Evolutionary conservation across 1,139 yeast species (phyloP).

Genomic region (Ashbya aceris): DNA sequence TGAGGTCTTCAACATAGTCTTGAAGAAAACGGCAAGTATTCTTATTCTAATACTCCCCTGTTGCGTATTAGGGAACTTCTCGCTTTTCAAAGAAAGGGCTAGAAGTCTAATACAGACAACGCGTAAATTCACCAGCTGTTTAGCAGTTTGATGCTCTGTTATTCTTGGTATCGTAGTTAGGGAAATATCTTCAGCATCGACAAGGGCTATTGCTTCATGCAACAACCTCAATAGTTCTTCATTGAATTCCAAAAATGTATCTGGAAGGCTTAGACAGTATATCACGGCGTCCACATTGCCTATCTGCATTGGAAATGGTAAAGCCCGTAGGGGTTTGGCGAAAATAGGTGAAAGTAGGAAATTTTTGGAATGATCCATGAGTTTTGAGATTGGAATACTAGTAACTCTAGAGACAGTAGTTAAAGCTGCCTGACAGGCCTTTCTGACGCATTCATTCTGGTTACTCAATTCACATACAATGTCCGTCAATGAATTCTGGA

Average conservation of each 20-base stretch:
- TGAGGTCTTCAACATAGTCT: conserved; percentile 80
- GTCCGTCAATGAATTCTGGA: conserved; percentile 76
- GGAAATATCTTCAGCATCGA: conserved; percentile 96
- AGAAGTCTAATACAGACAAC: conserved; percentile 82
- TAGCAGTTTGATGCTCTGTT: conserved; percentile 78
- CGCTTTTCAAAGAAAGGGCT: conserved; percentile 74
- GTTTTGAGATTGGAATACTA: conserved; percentile 55
- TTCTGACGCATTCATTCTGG: conserved; percentile 73
- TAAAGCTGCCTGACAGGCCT: conserved; percentile 69
- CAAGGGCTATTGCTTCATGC: conserved; percentile 85
- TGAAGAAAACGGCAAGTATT: conserved; percentile 88
- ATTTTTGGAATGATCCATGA: conserved; percentile 76
- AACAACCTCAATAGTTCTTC: conserved; percentile 80
- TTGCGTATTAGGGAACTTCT: conserved; percentile 66
- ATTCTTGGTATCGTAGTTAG: conserved; percentile 79
- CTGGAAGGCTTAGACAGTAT: conserved; percentile 72
- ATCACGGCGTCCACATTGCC: conserved; percentile 96
- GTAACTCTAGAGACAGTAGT: conserved; percentile 61
- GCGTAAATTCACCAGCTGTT: conserved; percentile 75
- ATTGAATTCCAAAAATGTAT: conserved; percentile 74
- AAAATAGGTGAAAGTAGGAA: conserved; percentile 85
- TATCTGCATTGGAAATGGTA: conserved; percentile 97
- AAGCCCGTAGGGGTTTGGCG: conserved; percentile 90
- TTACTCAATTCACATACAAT: conserved; percentile 88
- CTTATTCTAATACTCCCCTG: conserved; percentile 78